Base-by-base conservation (phyloP, 495 filamentous ascomycete genomes). In the Penicillium paxilli region DNA sequence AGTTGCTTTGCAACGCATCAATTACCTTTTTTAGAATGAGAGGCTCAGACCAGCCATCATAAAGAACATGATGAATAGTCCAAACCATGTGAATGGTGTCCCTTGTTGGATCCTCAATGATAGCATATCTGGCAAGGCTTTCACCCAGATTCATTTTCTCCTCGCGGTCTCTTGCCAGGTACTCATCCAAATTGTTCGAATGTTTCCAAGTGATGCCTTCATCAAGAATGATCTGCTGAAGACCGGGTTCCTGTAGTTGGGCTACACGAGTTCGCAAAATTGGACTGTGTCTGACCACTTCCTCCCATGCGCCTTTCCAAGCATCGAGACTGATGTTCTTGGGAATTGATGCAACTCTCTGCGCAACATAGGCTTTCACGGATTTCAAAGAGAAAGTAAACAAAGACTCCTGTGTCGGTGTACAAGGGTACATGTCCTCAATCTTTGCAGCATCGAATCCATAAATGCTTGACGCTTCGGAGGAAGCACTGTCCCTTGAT, bases 41-140 rank as follows among this genome's bases (percentile, higher is more conserved):
- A 5, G 75, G 73, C 65, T 84, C 76, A 7, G 78, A 84, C 83
- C 84, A 88, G 16, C 85, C 85, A 48, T 90, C 87, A 52, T 89
- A 91, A 2, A 89, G 60, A 1, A 81, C 80, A 50, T 90, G 86
- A 53, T 89, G 86, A 44, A 86, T 75, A 2, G 83, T 88, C 67
- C 83, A 77, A 5, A 86, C 73, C 57, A 87, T 81, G 52, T 80
- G 72, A 14, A 58, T 60, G 33, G 65, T 72, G 22, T 57, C 65
- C 16, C 69, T 64, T 4, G 51, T 62, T 17, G 26, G 14, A 46
- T 72, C 59, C 5, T 64, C 63, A 9, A 86, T 59, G 20, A 86
- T 71, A 4, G 75, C 80, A 48, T 82, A 85, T 24, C 80, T 74
- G 16, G 80, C 75, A 11, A 88, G 68, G 4, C 72, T 68, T 38